Conservation (phyloP, 352 stramenopile genomes). For the Pythium sp. region DNA sequence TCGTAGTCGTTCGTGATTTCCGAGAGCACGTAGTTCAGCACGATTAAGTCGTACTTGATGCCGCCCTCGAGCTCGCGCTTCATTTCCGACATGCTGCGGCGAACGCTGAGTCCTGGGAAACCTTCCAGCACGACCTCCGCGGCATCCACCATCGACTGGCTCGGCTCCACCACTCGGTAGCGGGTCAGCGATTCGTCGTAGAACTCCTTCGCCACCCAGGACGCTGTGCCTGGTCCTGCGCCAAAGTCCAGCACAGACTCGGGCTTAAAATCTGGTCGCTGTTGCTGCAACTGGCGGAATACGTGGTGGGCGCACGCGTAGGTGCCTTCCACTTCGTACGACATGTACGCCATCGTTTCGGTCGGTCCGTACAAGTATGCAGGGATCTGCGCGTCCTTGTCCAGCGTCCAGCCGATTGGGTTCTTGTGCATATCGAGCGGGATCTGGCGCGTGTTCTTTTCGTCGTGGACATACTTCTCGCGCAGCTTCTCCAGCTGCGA, state of each 20-base stretch:
- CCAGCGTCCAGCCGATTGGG: slow-evolving; percentile 75
- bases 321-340: slow-evolving; percentile 68
- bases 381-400: slow-evolving; percentile 60
- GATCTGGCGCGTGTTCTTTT: slow-evolving; percentile 43
- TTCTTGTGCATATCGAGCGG: slow-evolving; percentile 80
- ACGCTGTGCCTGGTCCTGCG: slow-evolving; percentile 64
- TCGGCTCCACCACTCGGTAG: slow-evolving; percentile 80
- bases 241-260: slow-evolving; percentile 78
- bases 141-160: slow-evolving; percentile 84
- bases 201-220: slow-evolving; percentile 75
- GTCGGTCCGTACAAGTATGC: slow-evolving; percentile 63
- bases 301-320: slow-evolving; percentile 72
- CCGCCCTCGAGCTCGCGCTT: slow-evolving; percentile 68
- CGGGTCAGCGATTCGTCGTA: slow-evolving; percentile 56
- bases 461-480: slow-evolving; percentile 49
- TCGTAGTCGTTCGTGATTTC: slow-evolving; percentile 86
- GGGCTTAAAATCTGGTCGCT: slow-evolving; percentile 53
- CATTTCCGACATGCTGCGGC: slow-evolving; percentile 69
- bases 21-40: slow-evolving; percentile 71
- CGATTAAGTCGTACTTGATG: slow-evolving; percentile 76
- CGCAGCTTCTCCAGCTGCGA: slow-evolving; percentile 72
- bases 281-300: slow-evolving; percentile 58
- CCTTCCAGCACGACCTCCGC: slow-evolving; percentile 65
- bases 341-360: slow-evolving; percentile 74
- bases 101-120: slow-evolving; percentile 73